Evolutionary conservation across 164 flowering plant species (phyloP), one percentile per base, ranked within the genome.

Genomic region (Berberis thunbergii): DNA sequence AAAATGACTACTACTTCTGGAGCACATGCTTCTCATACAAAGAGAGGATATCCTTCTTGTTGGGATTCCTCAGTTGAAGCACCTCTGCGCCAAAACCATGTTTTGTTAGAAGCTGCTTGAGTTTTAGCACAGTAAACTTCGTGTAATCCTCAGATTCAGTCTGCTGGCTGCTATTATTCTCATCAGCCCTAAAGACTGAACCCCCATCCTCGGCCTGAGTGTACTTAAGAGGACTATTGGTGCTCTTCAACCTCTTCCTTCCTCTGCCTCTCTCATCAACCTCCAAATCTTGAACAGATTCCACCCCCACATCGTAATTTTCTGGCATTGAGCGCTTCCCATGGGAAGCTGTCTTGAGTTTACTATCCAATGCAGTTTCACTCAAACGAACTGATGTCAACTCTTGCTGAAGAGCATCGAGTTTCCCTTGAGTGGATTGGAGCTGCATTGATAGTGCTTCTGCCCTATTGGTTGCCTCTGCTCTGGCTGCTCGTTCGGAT

Each of bases 31-130:
- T 86, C 78, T 95, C 97, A 66, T 91, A 95, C 4, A 95, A 69
- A 48, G 86, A 80, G 41, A 95, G 68, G 38, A 89, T 63, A 39
- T 95, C 98, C 67, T 83, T 95, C 74, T 89, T 95, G 74, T 62
- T 73, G 2, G 91, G 89, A 67, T 84, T 85, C 78, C 73, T 84
- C 75, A 86, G 48, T 76, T 86, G 83, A 63, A 95, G 89, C 67
- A 95, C 65, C 75, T 91, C 84, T 44, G 75, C 91, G 7, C 98
- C 99, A 64, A 81, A 84, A 65, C 95, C 89, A 69, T 86, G 88
- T 59, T 79, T 84, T 0, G 99, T 95, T 39, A 95, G 84, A 67
- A 86, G 96, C 62, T 91, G 90, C 82, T 82, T 95, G 43, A 95
- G 86, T 64, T 77, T 87, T 76, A 64, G 83, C 10, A 89, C 74